Conservation (phyloP, 306 rosid species). For the Cucumis cinereus region DNA sequence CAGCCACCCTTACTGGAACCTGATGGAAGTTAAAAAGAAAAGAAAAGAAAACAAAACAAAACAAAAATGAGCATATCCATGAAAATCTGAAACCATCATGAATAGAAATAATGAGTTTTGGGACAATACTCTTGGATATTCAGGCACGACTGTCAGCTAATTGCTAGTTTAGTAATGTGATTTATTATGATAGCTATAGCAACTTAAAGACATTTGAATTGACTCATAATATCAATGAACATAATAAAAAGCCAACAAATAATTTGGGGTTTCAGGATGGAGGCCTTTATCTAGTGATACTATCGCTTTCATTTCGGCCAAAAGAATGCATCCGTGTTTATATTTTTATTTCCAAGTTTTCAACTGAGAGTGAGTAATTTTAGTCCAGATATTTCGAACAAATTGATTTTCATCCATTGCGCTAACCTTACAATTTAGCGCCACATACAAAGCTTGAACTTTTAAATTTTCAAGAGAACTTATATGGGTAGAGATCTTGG, state of each 20-base stretch:
- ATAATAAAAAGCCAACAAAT: neutral
- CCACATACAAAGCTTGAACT: neutral
- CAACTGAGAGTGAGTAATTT: neutral
- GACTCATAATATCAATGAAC: neutral
- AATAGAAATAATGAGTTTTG: neutral
- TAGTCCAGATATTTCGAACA: neutral
- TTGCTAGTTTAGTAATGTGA: neutral
- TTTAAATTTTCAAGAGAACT: neutral
- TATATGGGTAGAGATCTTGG: neutral
- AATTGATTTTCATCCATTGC: neutral
- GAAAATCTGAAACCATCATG: neutral
- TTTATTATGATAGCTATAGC: neutral
- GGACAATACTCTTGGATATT: neutral
- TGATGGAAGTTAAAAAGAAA: conserved; percentile 12
- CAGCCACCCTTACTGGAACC: conserved; percentile 98
- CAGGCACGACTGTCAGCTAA: neutral
- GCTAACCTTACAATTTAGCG: neutral
- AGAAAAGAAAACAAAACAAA: neutral
- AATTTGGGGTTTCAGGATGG: neutral
- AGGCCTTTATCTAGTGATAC: neutral
- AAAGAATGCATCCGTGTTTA: neutral
- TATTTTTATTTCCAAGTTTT: neutral
- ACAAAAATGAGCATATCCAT: neutral
- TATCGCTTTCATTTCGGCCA: neutral
- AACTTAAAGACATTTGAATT: neutral